Conservation (phyloP, 2,329 filamentous ascomycete genomes). For the Pseudogymnoascus sp. region DNA sequence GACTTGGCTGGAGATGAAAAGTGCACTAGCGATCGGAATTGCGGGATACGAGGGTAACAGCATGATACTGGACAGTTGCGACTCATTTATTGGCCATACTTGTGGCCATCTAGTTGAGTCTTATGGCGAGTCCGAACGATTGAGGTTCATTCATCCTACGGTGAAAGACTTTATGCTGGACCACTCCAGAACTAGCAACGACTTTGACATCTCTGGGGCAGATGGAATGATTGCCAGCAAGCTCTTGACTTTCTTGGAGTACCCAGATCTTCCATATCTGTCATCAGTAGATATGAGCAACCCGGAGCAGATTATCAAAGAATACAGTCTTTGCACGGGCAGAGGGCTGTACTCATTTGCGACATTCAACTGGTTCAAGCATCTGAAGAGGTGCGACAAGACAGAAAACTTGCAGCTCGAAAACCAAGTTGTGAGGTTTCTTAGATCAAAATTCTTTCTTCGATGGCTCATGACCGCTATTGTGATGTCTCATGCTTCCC, state of each 20-base stretch:
- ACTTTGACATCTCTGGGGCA: background rate
- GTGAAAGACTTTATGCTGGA: slow-evolving; percentile 7
- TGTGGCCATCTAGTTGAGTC: slow-evolving; percentile 8
- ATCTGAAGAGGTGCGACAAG: slow-evolving; percentile 5
- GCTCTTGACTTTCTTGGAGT: slow-evolving; percentile 8
- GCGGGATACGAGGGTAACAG: background rate
- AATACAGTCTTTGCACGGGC: background rate
- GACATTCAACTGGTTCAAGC: slow-evolving; percentile 11
- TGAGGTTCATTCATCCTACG: slow-evolving; percentile 9
- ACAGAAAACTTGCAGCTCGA: background rate
- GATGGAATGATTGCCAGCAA: slow-evolving; percentile 3
- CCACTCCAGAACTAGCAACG: background rate
- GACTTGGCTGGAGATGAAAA: slow-evolving; percentile 10
- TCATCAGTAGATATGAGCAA: background rate
- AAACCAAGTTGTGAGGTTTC: slow-evolving; percentile 1
- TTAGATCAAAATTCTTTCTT: background rate
- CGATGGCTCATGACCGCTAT: slow-evolving; percentile 7
- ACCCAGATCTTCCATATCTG: slow-evolving; percentile 4
- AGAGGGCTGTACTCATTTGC: slow-evolving; percentile 8
- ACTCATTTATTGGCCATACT: background rate
- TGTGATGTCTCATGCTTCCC: background rate
- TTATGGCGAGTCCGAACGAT: background rate
- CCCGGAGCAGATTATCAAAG: background rate
- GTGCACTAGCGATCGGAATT: background rate
- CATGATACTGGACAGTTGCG: slow-evolving; percentile 1